Evolutionary conservation across 108 stramenopile species (phyloP).

Genomic region (Aureococcus anophagefferens): DNA sequence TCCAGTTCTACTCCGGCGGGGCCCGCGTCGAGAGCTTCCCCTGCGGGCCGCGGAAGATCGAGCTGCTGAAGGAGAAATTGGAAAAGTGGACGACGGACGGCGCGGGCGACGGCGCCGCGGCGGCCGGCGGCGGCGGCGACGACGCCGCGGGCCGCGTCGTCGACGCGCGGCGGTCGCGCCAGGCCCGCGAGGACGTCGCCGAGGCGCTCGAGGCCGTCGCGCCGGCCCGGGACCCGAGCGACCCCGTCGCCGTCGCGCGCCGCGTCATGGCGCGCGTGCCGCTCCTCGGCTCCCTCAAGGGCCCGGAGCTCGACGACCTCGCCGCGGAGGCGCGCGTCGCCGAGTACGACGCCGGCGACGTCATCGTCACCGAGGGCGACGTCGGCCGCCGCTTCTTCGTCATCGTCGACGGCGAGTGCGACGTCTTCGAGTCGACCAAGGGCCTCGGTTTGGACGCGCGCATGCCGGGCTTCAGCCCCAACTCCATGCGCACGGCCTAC

Average conservation of each 20-base stretch:
- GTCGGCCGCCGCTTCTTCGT: not conserved
- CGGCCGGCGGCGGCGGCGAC: too few relatives aligned
- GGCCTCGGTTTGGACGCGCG: too few relatives aligned
- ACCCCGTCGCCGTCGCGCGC: not conserved
- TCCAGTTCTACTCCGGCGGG: conserved; percentile 58
- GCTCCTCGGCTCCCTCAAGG: not conserved
- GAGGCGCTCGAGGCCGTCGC: too few relatives aligned
- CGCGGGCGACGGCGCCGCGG: too few relatives aligned
- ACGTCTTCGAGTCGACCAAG: not conserved
- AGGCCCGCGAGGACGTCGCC: too few relatives aligned
- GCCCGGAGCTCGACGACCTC: not conserved
- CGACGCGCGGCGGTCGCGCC: too few relatives aligned
- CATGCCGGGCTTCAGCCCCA: too few relatives aligned
- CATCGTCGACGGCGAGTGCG: not conserved
- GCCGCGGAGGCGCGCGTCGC: not conserved
- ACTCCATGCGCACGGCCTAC: not conserved
- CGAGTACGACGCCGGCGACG: not conserved
- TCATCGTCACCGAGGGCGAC: not conserved
- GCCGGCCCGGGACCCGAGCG: too few relatives aligned
- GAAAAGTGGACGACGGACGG: not conserved
- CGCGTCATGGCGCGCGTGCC: not conserved
- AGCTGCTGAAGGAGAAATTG: conserved; percentile 65
- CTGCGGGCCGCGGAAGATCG: conserved; percentile 73
- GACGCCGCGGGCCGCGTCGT: too few relatives aligned
- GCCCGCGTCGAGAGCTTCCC: conserved; percentile 61